Conservation (phyloP, 495 filamentous ascomycete species). For the Neurospora sp. region DNA sequence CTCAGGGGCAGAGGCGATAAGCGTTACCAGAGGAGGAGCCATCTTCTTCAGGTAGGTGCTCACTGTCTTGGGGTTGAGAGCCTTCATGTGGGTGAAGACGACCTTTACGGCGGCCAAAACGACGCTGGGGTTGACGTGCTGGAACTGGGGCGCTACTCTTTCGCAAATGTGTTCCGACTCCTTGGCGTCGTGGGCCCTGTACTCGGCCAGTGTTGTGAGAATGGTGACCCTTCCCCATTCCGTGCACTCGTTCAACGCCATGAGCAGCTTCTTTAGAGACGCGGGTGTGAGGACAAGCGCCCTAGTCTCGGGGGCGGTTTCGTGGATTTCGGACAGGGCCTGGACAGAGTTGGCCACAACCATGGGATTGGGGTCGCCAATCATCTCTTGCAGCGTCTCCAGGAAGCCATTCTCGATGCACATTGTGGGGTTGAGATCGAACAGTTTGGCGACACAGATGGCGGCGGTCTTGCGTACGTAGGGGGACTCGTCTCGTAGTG, state of each 20-base stretch:
- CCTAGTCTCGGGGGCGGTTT: constrained; percentile 81
- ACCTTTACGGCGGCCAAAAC: constrained; percentile 95
- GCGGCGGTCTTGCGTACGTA: constrained; percentile 98
- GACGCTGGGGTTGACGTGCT: constrained; percentile 96
- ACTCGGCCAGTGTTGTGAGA: constrained; percentile 78
- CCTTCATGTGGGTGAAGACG: constrained; percentile 93
- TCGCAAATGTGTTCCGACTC: constrained; percentile 99
- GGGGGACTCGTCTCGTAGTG: constrained; percentile 89
- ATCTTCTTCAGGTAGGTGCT: constrained; percentile 91
- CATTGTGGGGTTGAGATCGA: constrained; percentile 83
- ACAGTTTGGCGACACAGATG: constrained; percentile 96
- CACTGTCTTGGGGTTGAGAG: constrained; percentile 64
- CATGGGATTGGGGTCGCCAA: constrained; percentile 97
- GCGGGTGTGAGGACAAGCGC: constrained; percentile 72
- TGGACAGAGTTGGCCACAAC: constrained; percentile 96
- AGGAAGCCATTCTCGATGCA: constrained; percentile 96
- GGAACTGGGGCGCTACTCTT: constrained; percentile 89
- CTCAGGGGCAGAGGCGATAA: constrained; percentile 92
- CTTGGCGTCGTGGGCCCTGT: constrained; percentile 75
- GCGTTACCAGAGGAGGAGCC: constrained; percentile 90
- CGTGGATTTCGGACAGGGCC: constrained; percentile 81
- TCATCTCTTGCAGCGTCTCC: constrained; percentile 90
- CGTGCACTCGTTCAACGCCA: constrained; percentile 96
- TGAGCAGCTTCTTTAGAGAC: constrained; percentile 85
- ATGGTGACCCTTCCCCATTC: constrained; percentile 99